A percentile compares a stretch with the other conserved stretches of the same genome.
These are phyloP conservation scores for Stemphylium lycopersici DNA, from an alignment of 2,329 filamentous ascomycete species.

Conservation along the genomic window DNA sequence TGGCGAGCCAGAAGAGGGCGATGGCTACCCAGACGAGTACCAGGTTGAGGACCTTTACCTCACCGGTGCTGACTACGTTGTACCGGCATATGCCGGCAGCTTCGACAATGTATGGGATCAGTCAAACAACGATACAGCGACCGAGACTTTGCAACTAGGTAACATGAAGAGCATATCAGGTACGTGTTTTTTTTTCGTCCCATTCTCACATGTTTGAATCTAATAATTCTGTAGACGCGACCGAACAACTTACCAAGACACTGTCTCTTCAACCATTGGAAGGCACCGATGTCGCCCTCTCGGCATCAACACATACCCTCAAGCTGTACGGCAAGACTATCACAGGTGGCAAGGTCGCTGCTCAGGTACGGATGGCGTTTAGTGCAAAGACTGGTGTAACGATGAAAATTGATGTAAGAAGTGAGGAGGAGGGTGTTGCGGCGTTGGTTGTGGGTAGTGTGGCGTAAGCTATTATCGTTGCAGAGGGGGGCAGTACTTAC, in stretches of 20 bases:
- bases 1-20: constrained; percentile 82
- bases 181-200: constrained; percentile 58
- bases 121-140: constrained; percentile 85
- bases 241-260: constrained; percentile 83
- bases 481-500: not conserved
- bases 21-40: constrained; percentile 96
- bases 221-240: constrained; percentile 70
- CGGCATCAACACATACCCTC: constrained; percentile 87
- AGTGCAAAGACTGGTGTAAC: constrained; percentile 92
- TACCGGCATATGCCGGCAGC: constrained; percentile 91
- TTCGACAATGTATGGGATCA: constrained; percentile 97
- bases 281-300: constrained; percentile 88
- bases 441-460: constrained; percentile 83
- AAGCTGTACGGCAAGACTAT: constrained; percentile 97
- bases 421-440: constrained; percentile 91
- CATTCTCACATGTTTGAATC: not conserved
- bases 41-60: constrained; percentile 94
- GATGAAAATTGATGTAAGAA: constrained; percentile 90
- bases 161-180: constrained; percentile 91
- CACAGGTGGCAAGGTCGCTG: constrained; percentile 84
- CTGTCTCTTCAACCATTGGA: constrained; percentile 93
- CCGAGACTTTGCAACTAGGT: constrained; percentile 87
- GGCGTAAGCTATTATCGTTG: constrained; percentile 59
- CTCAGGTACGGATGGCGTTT: constrained; percentile 89
- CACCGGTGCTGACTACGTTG: constrained; percentile 88